Conservation (phyloP, 768 basidiomycete genomes). For the Kwoniella mangroviensis region DNA sequence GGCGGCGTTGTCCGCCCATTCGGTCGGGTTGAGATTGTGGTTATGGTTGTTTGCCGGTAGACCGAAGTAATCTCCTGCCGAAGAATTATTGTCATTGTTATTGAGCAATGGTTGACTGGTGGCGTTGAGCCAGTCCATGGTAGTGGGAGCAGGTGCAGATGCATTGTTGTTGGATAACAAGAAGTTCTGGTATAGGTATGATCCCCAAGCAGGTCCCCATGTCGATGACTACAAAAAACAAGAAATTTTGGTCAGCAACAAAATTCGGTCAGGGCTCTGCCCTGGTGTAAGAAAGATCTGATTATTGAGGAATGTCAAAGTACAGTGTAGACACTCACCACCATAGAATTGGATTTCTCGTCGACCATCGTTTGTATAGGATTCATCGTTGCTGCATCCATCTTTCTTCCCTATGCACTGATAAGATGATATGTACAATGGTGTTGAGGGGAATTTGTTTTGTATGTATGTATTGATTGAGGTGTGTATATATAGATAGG, state of each 20-base stretch:
- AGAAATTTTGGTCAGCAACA: background rate
- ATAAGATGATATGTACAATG: background rate
- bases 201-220: conserved; percentile 42
- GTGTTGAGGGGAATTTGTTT: background rate
- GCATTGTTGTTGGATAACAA: conserved; percentile 12
- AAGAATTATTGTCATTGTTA: conserved; percentile 5
- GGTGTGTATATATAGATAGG: background rate
- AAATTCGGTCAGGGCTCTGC: too few relatives aligned
- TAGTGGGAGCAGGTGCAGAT: conserved; percentile 43
- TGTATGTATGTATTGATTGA: background rate
- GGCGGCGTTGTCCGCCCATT: conserved; percentile 17
- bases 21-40: background rate
- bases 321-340: conserved; percentile 4
- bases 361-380: background rate
- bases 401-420: background rate
- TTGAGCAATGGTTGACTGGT: conserved; percentile 13
- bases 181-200: conserved; percentile 51
- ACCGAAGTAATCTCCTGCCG: conserved; percentile 26
- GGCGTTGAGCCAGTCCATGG: conserved; percentile 28
- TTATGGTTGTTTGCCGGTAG: conserved; percentile 16
- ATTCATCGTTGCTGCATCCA: conserved; percentile 5
- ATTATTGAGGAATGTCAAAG: background rate
- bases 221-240: conserved; percentile 2
- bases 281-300: too few relatives aligned
- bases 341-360: conserved; percentile 9